Evolutionary conservation across 1,284 basidiomycete species (phyloP).

Genomic region (Coniferiporia sulphurascens): DNA sequence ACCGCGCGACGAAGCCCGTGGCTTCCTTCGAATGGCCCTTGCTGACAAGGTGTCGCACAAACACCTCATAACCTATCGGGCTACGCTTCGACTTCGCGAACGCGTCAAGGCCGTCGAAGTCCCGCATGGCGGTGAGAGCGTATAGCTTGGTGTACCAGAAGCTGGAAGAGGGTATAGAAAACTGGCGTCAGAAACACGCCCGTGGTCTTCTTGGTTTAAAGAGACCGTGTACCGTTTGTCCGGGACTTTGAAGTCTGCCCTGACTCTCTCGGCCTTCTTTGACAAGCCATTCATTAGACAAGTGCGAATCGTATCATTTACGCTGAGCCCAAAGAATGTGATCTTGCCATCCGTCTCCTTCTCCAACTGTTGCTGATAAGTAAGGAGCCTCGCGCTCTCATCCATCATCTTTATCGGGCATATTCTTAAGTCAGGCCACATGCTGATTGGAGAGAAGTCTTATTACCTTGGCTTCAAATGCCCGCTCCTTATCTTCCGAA

Average conservation of each 20-base stretch:
- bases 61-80: slow-evolving; percentile 94
- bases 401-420: slow-evolving; percentile 71
- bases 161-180: slow-evolving; percentile 34
- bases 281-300: slow-evolving; percentile 74
- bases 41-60: slow-evolving; percentile 76
- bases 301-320: slow-evolving; percentile 77
- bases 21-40: slow-evolving; percentile 74
- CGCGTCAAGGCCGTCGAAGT: slow-evolving; percentile 80
- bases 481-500: slow-evolving; percentile 86
- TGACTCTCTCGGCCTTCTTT: slow-evolving; percentile 84
- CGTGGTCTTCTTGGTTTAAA: neutral
- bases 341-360: slow-evolving; percentile 79
- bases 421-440: neutral
- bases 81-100: slow-evolving; percentile 85
- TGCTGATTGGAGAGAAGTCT: neutral
- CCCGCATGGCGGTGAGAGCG: slow-evolving; percentile 68
- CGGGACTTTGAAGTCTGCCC: slow-evolving; percentile 83
- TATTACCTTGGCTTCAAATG: slow-evolving; percentile 84
- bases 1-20: slow-evolving; percentile 68
- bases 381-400: slow-evolving; percentile 74
- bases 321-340: slow-evolving; percentile 71
- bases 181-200: neutral
- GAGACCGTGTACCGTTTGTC: slow-evolving; percentile 70
- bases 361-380: slow-evolving; percentile 82
- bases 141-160: slow-evolving; percentile 93